Percentiles rank a stretch among this genome's conserved stretches.
Evolutionary conservation across 208 protist genomes (phyloP).

Genomic region (Leishmania tropica): DNA sequence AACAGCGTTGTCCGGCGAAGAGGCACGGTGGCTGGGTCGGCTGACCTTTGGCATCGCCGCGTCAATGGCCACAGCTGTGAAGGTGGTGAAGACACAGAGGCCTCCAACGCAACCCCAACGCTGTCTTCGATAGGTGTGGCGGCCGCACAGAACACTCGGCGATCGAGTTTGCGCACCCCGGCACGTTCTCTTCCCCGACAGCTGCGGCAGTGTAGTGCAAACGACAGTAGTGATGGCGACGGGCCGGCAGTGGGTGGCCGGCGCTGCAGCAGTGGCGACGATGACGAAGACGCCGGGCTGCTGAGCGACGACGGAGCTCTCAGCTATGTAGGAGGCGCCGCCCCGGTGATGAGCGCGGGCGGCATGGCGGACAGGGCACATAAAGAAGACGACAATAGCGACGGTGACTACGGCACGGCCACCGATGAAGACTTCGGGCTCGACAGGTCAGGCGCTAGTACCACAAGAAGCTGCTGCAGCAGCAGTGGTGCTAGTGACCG

Average conservation of each 20-base stretch:
- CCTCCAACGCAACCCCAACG: background rate
- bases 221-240: background rate
- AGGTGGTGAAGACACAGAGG: conserved; percentile 7
- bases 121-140: background rate
- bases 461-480: background rate
- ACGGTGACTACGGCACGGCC: background rate
- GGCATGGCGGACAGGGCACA: background rate
- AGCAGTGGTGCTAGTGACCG: conserved; percentile 1
- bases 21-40: background rate
- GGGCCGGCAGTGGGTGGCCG: background rate
- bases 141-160: background rate
- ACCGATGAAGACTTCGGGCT: background rate
- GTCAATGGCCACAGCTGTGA: conserved; percentile 5
- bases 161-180: background rate
- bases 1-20: background rate
- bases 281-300: background rate
- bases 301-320: background rate
- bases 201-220: background rate
- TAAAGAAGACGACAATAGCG: background rate
- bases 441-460: background rate
- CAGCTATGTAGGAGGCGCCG: background rate
- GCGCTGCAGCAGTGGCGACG: background rate
- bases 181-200: background rate
- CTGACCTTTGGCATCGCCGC: background rate
- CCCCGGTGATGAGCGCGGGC: background rate